Conservation (phyloP, 352 stramenopile species). For the Phytophthora idaei region DNA sequence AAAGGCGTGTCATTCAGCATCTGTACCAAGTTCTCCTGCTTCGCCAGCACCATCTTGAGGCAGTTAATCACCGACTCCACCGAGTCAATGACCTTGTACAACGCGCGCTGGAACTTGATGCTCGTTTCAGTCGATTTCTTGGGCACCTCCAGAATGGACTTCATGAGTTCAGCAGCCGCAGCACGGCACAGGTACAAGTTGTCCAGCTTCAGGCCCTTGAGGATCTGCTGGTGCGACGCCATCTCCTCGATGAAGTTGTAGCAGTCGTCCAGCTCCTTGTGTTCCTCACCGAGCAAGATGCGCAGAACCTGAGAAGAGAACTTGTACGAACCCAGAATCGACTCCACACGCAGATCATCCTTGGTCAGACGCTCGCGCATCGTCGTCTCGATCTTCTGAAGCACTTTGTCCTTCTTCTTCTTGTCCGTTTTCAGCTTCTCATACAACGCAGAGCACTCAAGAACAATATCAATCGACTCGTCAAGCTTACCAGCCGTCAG, state of each 20-base stretch:
- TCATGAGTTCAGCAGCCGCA: conserved; percentile 78
- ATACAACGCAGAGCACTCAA: conserved; percentile 77
- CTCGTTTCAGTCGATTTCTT: conserved; percentile 72
- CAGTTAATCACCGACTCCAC: conserved; percentile 82
- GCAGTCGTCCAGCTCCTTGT: conserved; percentile 82
- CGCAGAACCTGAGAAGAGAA: conserved; percentile 85
- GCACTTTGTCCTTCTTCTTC: conserved; percentile 87
- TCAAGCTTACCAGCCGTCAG: conserved; percentile 84
- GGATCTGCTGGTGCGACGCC: conserved; percentile 68
- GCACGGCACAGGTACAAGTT: conserved; percentile 73
- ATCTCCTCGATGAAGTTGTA: conserved; percentile 88
- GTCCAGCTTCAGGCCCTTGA: conserved; percentile 82
- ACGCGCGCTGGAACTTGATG: conserved; percentile 85
- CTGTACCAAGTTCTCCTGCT: conserved; percentile 85
- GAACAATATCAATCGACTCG: conserved; percentile 86
- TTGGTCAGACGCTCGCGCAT: conserved; percentile 86
- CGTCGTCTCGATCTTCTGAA: conserved; percentile 85
- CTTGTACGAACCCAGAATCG: conserved; percentile 87
- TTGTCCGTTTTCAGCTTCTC: conserved; percentile 85
- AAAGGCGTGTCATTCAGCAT: conserved; percentile 83
- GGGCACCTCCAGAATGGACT: conserved; percentile 81
- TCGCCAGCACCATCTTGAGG: conserved; percentile 81
- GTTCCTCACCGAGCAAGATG: conserved; percentile 81
- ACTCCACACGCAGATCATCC: conserved; percentile 81
- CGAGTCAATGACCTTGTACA: conserved; percentile 87